Conservation (phyloP, 176 grass and related monocot genomes). For the Luzula sylvatica region DNA sequence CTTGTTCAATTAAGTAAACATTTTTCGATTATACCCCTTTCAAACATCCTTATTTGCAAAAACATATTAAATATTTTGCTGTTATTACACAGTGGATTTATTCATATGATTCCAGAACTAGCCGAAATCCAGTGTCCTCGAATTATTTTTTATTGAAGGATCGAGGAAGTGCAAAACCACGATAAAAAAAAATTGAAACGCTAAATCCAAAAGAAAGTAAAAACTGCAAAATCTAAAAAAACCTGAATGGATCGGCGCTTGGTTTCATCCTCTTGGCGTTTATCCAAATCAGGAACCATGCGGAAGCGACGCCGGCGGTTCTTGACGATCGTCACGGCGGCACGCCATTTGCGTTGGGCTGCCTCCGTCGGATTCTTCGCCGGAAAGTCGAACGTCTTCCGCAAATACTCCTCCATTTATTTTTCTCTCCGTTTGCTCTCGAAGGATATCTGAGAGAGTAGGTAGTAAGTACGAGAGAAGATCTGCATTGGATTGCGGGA, state of each 20-base stretch:
- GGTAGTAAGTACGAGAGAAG: not conserved
- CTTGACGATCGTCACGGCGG: conserved; percentile 48
- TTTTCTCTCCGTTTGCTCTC: not conserved
- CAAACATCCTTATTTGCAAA: too few relatives aligned
- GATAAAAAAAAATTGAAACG: not conserved
- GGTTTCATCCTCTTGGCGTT: conserved; percentile 27
- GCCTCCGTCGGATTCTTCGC: conserved; percentile 67
- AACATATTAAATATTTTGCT: too few relatives aligned
- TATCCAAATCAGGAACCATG: conserved; percentile 61
- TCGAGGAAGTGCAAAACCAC: too few relatives aligned
- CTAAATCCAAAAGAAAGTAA: not conserved
- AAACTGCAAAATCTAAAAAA: too few relatives aligned
- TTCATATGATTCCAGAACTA: too few relatives aligned
- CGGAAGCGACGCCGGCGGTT: conserved; percentile 79
- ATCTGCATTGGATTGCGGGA: too few relatives aligned
- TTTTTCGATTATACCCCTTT: too few relatives aligned
- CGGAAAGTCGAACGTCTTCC: conserved; percentile 49
- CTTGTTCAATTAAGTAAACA: too few relatives aligned
- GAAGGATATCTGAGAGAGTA: not conserved
- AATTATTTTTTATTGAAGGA: too few relatives aligned
- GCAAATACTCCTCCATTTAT: conserved; percentile 40
- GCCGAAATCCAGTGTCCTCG: too few relatives aligned
- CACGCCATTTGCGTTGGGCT: conserved; percentile 63
- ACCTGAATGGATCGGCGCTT: conserved; percentile 56
- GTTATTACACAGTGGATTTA: too few relatives aligned